Percentiles rank a stretch among this genome's conserved stretches.
phyloP scores from a whole-genome alignment of 2,329 filamentous ascomycete genomes.

The Talaromyces atroroseus region DNA sequence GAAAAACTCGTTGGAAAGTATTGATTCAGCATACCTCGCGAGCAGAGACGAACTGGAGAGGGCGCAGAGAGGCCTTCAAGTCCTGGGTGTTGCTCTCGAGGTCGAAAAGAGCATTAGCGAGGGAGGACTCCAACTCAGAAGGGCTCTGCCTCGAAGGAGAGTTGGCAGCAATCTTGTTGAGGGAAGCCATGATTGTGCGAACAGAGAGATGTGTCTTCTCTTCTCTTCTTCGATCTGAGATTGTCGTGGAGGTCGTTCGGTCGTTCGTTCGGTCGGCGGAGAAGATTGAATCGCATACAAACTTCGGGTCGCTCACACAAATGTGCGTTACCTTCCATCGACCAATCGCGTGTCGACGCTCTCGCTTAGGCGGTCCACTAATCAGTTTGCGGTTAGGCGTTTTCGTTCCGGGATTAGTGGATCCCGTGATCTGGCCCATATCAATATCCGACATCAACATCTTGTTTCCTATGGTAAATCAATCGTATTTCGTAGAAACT shows the following conservation, averaged over 20 bases:
- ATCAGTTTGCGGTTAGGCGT: neutral
- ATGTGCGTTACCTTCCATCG: constrained; percentile 11
- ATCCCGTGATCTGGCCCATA: constrained; percentile 11
- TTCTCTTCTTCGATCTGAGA: constrained; percentile 17
- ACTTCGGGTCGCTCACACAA: constrained; percentile 6
- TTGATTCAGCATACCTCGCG: constrained; percentile 68
- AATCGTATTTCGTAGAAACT: neutral
- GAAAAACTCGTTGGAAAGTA: neutral
- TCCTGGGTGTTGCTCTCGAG: constrained; percentile 99
- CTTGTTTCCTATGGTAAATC: neutral
- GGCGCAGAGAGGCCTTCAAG: constrained; percentile 91
- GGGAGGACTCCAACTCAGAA: constrained; percentile 94
- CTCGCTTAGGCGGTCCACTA: constrained; percentile 15
- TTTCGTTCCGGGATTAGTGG: constrained; percentile 5
- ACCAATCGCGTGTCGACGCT: constrained; percentile 13
- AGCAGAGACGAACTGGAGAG: constrained; percentile 97
- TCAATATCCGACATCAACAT: neutral
- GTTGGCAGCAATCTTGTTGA: constrained; percentile 98
- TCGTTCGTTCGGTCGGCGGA: constrained; percentile 10
- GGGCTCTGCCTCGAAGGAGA: constrained; percentile 94
- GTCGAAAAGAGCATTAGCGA: constrained; percentile 95
- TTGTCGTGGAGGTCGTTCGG: constrained; percentile 12
- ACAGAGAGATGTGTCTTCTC: constrained; percentile 3
- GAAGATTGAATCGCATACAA: constrained; percentile 11
- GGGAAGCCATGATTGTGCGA: constrained; percentile 58